These are phyloP conservation scores for Fusarium tricinctum DNA, from an alignment of 2,329 filamentous ascomycete species.

Conservation along the genomic window DNA sequence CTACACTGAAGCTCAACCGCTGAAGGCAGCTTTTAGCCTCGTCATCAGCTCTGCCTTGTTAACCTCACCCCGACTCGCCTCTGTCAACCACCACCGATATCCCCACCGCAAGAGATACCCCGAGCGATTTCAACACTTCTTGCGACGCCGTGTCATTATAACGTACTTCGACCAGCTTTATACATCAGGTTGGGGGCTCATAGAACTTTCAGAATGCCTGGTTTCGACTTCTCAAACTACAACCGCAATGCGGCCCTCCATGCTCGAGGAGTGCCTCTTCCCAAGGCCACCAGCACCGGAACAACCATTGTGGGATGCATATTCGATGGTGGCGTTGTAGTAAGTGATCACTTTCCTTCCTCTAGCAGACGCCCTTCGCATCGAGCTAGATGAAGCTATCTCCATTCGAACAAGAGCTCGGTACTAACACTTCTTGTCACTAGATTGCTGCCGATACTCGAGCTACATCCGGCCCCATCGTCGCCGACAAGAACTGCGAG, in stretches of 20 bases:
- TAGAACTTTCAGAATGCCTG: conserved; percentile 77
- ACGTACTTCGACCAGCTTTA: conserved; percentile 9
- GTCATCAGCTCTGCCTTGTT: conserved; percentile 63
- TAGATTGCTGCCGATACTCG: conserved; percentile 98
- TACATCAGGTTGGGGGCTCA: conserved; percentile 29
- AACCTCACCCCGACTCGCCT: conserved; percentile 42
- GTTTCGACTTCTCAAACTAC: conserved; percentile 99
- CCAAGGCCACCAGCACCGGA: conserved; percentile 98
- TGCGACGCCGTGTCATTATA: conserved; percentile 17
- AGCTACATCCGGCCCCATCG: conserved; percentile 96
- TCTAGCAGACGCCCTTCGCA: neutral
- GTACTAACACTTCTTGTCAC: conserved; percentile 36
- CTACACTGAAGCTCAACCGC: conserved; percentile 45
- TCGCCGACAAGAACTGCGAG: conserved; percentile 99
- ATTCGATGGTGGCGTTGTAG: conserved; percentile 95
- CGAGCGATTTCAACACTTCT: conserved; percentile 29
- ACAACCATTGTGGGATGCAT: conserved; percentile 99
- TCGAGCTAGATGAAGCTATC: conserved; percentile 13
- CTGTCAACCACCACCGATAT: conserved; percentile 39
- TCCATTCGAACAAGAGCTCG: conserved; percentile 21
- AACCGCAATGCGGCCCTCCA: conserved; percentile 98
- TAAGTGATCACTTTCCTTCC: conserved; percentile 60
- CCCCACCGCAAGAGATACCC: conserved; percentile 44
- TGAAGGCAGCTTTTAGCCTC: conserved; percentile 68
- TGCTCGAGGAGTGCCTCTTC: conserved; percentile 91